A percentile compares a stretch with the other conserved stretches of the same genome.
These are phyloP conservation scores for Orbilia quercus DNA, from an alignment of 2,329 filamentous ascomycete species.

Conservation along the genomic window DNA sequence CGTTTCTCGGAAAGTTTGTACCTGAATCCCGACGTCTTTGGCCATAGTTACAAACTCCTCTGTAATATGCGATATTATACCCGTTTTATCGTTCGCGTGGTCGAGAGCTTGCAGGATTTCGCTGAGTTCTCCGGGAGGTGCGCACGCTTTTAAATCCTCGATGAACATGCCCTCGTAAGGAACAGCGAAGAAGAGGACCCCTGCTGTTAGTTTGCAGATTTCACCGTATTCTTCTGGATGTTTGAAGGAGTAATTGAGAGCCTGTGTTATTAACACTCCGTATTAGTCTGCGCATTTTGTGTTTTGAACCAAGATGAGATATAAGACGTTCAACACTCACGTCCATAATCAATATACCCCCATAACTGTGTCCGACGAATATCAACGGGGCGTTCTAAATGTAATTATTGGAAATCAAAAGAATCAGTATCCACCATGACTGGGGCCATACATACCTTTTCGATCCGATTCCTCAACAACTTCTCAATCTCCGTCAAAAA, in stretches of 20 bases:
- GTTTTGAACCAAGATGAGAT: no score
- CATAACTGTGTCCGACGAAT: slow-evolving; percentile 20
- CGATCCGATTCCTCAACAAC: no score
- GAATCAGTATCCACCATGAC: no score
- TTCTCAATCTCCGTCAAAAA: no score
- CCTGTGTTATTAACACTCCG: no score
- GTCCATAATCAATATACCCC: slow-evolving; percentile 6
- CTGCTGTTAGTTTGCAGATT: not conserved
- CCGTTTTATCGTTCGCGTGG: no score
- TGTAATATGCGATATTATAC: no score
- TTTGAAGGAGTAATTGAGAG: not conserved
- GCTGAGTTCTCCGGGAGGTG: not conserved
- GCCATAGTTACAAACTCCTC: no score
- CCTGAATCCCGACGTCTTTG: not conserved
- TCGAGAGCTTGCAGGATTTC: not conserved
- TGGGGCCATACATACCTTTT: no score
- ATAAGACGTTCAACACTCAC: not conserved
- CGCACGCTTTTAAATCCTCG: not conserved
- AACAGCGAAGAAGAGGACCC: not conserved
- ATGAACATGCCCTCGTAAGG: slow-evolving; percentile 2
- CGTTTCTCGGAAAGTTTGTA: slow-evolving; percentile 1
- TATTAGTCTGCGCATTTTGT: no score
- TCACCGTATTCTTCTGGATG: not conserved
- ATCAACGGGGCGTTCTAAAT: not conserved
- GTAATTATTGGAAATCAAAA: no score